Base-by-base conservation (phyloP, 768 basidiomycete species). In the Flagelloscypha sp. region DNA sequence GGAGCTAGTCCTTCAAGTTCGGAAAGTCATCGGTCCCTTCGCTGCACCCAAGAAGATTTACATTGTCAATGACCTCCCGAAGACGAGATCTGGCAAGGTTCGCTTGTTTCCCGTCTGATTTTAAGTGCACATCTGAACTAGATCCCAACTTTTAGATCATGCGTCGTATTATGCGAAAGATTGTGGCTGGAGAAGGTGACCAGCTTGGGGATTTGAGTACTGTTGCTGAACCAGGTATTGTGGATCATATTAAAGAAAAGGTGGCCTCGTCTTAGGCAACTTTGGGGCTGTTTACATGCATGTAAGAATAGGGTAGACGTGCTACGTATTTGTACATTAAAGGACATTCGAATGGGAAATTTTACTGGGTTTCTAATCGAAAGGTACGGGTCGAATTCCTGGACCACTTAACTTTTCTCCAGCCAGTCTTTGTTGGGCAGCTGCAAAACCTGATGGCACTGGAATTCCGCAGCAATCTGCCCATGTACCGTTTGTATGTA, bases 1-100 rank as follows among this genome's bases (percentile, higher is more conserved):
- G 61, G 94, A 97, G 62, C 76, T 99, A 41, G 72, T 82, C 19
- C 76, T 97, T 21, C 93, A 97, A 63, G 93, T 97, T 13, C 80
- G 95, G 52, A 98, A 98, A 65, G 85, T 86, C 28, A 99, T 99
- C 42, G 95, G 94, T 4, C 93, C 95, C 3, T 97, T 99, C 59
- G 94, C 94, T 1, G 83, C 92, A 11, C 94, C 94, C 18, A 98
- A 97, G 76, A 86, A 83, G 64, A 76, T 94, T 47, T 79, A 70
- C 57, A 66, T 93, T 48, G 83, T 89, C 44, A 45, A 58, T 27
- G 92, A 94, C 59, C 64, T 95, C 36, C 93, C 93, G 24, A 95
- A 95, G 76, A 97, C 94, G 22, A 72, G 94, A 30, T 86, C 83
- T 11, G 93, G 93, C 27, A 98, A 98, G 81, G 84, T 82, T 28